Evolutionary conservation across 2,329 filamentous ascomycete genomes (phyloP).

Genomic region (Raffaelea albimanens): DNA sequence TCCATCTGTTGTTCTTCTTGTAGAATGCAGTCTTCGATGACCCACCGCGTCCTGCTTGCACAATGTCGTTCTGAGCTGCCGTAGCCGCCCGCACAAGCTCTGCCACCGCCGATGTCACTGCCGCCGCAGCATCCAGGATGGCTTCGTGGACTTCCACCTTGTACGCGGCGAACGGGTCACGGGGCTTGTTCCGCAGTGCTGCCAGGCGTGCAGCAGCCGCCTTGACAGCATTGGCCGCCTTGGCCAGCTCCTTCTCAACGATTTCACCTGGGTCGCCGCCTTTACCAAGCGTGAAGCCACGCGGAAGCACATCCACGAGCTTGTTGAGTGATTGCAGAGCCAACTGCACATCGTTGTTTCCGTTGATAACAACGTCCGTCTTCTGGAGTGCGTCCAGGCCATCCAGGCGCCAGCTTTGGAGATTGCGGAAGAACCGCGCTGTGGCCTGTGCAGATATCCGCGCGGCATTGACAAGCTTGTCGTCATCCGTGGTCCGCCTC

Average conservation of each 20-base stretch:
- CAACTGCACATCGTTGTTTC: constrained; percentile 92
- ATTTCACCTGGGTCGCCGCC: constrained; percentile 86
- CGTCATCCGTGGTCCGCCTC: constrained; percentile 88
- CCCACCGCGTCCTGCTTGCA: constrained; percentile 80
- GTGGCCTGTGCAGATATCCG: constrained; percentile 78
- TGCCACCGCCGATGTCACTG: constrained; percentile 88
- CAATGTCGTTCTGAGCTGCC: constrained; percentile 89
- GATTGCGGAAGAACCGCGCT: constrained; percentile 87
- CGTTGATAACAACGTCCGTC: constrained; percentile 95
- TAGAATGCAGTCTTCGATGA: constrained; percentile 91
- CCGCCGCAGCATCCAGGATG: constrained; percentile 85
- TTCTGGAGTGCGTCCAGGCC: constrained; percentile 85
- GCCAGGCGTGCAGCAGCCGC: constrained; percentile 81
- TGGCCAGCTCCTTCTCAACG: constrained; percentile 83
- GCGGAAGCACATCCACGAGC: constrained; percentile 82
- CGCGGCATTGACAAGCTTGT: constrained; percentile 78
- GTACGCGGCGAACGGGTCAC: constrained; percentile 90
- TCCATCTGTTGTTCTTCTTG: constrained; percentile 99
- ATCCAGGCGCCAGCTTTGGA: constrained; percentile 89
- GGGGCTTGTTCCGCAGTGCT: constrained; percentile 93
- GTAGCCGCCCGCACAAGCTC: constrained; percentile 93
- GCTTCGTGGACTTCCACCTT: constrained; percentile 93
- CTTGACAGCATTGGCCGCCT: constrained; percentile 90
- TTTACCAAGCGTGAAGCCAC: constrained; percentile 72
- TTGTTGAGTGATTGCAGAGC: constrained; percentile 91